phyloP scores from a whole-genome alignment of 768 basidiomycete genomes.

The Tylopilus cervinicoccineus region DNA sequence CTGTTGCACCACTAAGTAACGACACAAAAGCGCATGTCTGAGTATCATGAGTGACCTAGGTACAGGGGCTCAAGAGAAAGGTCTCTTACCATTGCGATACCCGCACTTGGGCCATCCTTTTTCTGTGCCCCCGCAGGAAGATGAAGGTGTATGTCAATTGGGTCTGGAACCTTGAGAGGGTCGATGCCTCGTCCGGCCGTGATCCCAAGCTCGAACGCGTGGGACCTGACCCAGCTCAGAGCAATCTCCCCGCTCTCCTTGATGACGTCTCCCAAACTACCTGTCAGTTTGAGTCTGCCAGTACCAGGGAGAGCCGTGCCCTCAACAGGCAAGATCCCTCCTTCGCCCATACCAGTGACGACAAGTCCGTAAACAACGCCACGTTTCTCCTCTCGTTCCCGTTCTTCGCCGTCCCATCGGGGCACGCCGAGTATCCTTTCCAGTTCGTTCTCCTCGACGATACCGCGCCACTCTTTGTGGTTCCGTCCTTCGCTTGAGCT shows the following conservation, averaged over 20 bases:
- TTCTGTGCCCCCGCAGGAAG: slow-evolving; percentile 87
- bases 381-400: slow-evolving; percentile 65
- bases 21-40: slow-evolving; percentile 86
- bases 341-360: slow-evolving; percentile 85
- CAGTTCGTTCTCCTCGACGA: slow-evolving; percentile 68
- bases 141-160: slow-evolving; percentile 84
- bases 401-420: slow-evolving; percentile 76
- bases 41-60: slow-evolving; percentile 1
- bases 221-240: slow-evolving; percentile 87
- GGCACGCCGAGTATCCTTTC: slow-evolving; percentile 81
- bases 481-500: slow-evolving; percentile 17
- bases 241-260: slow-evolving; percentile 90
- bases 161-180: slow-evolving; percentile 67
- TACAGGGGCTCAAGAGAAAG: background rate
- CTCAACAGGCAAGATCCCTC: slow-evolving; percentile 82
- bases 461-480: slow-evolving; percentile 46
- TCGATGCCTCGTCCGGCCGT: slow-evolving; percentile 67
- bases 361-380: slow-evolving; percentile 86
- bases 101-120: slow-evolving; percentile 93
- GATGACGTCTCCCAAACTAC: slow-evolving; percentile 86
- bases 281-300: slow-evolving; percentile 74
- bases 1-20: slow-evolving; percentile 69
- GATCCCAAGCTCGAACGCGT: slow-evolving; percentile 76
- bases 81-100: slow-evolving; percentile 72
- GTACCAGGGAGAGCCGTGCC: slow-evolving; percentile 73